Conservation (phyloP, 139 green algal genomes). For the Microglena sp. region DNA sequence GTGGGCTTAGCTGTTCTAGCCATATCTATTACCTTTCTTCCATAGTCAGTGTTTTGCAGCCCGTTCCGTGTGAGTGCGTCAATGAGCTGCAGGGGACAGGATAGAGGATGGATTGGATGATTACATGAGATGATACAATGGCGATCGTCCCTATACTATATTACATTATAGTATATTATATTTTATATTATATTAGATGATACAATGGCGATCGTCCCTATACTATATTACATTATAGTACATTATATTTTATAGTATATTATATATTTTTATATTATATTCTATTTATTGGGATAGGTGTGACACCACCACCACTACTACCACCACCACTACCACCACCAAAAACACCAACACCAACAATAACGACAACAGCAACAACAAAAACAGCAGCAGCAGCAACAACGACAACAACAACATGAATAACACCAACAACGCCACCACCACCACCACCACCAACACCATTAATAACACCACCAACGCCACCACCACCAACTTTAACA, state of each 20-base stretch:
- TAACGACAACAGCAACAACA: too few species aligned
- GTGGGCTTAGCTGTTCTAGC: conserved; percentile 1
- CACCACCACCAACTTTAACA: too few species aligned
- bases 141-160: not conserved
- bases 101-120: not conserved
- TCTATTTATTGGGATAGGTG: not conserved
- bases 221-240: not conserved
- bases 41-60: conserved; percentile 24
- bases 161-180: not conserved
- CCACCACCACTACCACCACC: too few species aligned
- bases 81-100: conserved; percentile 3
- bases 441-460: too few species aligned
- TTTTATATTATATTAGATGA: too few species aligned
- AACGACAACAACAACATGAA: too few species aligned
- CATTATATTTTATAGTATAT: not conserved
- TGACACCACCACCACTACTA: too few species aligned
- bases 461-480: too few species aligned
- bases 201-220: not conserved
- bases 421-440: too few species aligned
- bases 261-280: conserved; percentile 1
- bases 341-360: too few species aligned
- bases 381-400: too few species aligned
- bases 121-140: not conserved
- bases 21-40: conserved; percentile 6
- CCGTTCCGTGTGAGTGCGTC: conserved; percentile 9